phyloP scores from a whole-genome alignment of 371 early-diverging fungal genomes.

The Lichtheimia hyalospora region DNA sequence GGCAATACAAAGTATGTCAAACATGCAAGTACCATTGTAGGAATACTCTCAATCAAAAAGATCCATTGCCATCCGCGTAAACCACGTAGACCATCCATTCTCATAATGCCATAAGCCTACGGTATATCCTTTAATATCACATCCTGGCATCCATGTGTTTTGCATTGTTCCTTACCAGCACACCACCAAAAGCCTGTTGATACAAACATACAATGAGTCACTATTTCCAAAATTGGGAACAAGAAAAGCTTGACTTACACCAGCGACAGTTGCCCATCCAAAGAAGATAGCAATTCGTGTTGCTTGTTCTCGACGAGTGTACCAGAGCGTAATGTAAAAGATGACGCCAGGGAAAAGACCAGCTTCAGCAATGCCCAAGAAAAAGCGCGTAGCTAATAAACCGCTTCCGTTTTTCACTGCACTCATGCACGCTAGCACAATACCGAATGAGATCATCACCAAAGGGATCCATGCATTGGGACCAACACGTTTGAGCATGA shows the following conservation, averaged over 20 bases:
- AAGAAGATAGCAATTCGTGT: slow-evolving; percentile 72
- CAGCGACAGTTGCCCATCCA: slow-evolving; percentile 63
- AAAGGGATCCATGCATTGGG: slow-evolving; percentile 74
- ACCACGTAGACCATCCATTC: slow-evolving; percentile 53
- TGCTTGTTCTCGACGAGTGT: slow-evolving; percentile 65
- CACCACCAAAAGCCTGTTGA: slow-evolving; percentile 54
- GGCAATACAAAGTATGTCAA: slow-evolving; percentile 64
- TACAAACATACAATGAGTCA: not conserved
- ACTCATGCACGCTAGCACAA: slow-evolving; percentile 46
- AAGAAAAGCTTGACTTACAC: slow-evolving; percentile 41
- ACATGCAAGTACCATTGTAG: slow-evolving; percentile 62
- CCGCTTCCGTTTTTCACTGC: slow-evolving; percentile 42
- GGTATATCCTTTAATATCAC: not conserved
- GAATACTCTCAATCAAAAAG: slow-evolving; percentile 76
- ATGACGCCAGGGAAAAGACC: slow-evolving; percentile 57
- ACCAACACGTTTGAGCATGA: slow-evolving; percentile 64
- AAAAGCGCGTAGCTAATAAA: slow-evolving; percentile 62
- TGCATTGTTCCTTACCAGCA: slow-evolving; percentile 26
- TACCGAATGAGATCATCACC: slow-evolving; percentile 53
- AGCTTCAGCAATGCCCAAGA: slow-evolving; percentile 72
- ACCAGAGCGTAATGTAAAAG: slow-evolving; percentile 54
- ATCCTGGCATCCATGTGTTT: not conserved
- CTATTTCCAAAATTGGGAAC: not conserved
- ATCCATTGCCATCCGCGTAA: slow-evolving; percentile 70
- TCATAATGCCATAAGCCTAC: slow-evolving; percentile 57